Conservation (phyloP, 371 early-diverging fungal species). For the Funneliformis caledonium region DNA sequence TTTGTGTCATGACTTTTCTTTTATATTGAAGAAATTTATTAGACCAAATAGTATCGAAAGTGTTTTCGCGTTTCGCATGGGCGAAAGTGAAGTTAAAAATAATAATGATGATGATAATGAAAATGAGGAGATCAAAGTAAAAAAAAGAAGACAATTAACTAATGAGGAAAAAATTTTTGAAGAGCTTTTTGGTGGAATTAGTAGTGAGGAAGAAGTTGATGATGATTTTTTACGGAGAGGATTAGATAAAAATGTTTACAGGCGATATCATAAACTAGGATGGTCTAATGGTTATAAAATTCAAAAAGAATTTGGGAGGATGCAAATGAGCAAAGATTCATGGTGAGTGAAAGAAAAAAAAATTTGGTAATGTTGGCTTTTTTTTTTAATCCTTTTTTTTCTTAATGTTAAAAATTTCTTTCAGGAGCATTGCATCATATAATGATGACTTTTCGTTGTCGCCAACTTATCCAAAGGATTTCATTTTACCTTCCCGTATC, state of each 20-base stretch:
- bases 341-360: slow-evolving; percentile 19
- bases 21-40: slow-evolving; percentile 1
- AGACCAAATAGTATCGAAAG: slow-evolving; percentile 20
- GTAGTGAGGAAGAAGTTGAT: slow-evolving; percentile 28
- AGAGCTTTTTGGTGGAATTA: slow-evolving; percentile 5
- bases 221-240: slow-evolving; percentile 18
- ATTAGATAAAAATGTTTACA: slow-evolving; percentile 27
- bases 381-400: neutral
- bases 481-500: slow-evolving; percentile 37
- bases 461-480: slow-evolving; percentile 38
- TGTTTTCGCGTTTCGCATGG: slow-evolving; percentile 37
- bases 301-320: slow-evolving; percentile 37
- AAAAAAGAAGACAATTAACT: slow-evolving; percentile 8
- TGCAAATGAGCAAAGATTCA: slow-evolving; percentile 31
- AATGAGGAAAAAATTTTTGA: slow-evolving; percentile 19
- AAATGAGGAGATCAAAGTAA: neutral
- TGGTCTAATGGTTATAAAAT: slow-evolving; percentile 40
- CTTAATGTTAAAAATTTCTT: neutral
- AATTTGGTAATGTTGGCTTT: neutral
- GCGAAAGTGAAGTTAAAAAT: neutral
- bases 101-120: neutral
- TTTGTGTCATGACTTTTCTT: slow-evolving; percentile 32
- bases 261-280: slow-evolving; percentile 16
- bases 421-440: slow-evolving; percentile 31
- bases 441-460: slow-evolving; percentile 36